A percentile compares a stretch with the other conserved stretches of the same genome.
Conservation (phyloP, 495 filamentous ascomycete species). For the Trichocladium antarcticum region DNA sequence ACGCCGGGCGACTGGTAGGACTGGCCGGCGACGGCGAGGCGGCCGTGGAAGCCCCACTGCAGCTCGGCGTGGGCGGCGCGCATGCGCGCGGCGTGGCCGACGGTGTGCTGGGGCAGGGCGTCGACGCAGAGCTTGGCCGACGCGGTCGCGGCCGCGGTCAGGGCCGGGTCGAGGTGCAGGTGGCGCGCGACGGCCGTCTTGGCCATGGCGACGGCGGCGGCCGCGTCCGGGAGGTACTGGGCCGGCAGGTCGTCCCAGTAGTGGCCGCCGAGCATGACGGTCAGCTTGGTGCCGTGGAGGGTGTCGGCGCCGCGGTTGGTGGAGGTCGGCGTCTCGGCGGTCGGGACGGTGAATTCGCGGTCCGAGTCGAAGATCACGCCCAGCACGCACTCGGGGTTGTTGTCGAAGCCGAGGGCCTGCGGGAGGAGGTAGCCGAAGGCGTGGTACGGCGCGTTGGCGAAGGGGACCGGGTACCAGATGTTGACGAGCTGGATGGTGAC, state of each 20-base stretch:
- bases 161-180: slow-evolving; percentile 45
- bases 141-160: slow-evolving; percentile 39
- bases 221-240: slow-evolving; percentile 46
- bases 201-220: slow-evolving; percentile 57
- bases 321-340: slow-evolving; percentile 3
- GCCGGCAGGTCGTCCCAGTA: slow-evolving; percentile 58
- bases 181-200: slow-evolving; percentile 57
- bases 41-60: slow-evolving; percentile 45
- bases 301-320: slow-evolving; percentile 38
- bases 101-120: slow-evolving; percentile 82
- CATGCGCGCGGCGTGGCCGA: slow-evolving; percentile 63
- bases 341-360: slow-evolving; percentile 31
- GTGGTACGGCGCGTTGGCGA: slow-evolving; percentile 45
- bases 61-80: slow-evolving; percentile 45
- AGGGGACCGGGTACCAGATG: slow-evolving; percentile 60
- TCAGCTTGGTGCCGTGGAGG: slow-evolving; percentile 67
- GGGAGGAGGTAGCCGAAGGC: slow-evolving; percentile 88
- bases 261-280: slow-evolving; percentile 91
- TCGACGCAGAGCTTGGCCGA: slow-evolving; percentile 56
- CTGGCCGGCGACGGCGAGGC: slow-evolving; percentile 64
- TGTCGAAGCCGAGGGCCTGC: slow-evolving; percentile 52
- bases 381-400: slow-evolving; percentile 76
- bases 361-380: slow-evolving; percentile 88
- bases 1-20: slow-evolving; percentile 50
- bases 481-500: slow-evolving; percentile 88